A percentile compares a stretch with the other conserved stretches of the same genome.
These are phyloP conservation scores for Mucor ambiguus DNA, from an alignment of 371 early-diverging fungal species.

Conservation along the genomic window DNA sequence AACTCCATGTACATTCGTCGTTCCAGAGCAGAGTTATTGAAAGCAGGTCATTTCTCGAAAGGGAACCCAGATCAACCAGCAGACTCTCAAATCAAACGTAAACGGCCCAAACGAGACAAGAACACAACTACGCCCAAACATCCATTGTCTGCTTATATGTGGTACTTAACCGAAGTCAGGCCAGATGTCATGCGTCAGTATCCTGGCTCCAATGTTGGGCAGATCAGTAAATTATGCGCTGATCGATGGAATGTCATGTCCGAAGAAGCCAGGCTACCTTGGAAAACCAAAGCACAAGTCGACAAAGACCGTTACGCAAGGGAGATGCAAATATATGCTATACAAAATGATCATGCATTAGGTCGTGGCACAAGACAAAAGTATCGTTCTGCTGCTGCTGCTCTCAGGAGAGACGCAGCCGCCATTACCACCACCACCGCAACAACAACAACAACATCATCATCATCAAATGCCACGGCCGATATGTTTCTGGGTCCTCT, in stretches of 20 bases:
- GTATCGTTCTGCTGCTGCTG: conserved; percentile 29
- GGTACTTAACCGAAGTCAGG: conserved; percentile 69
- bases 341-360: conserved; percentile 45
- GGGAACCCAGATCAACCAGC: conserved; percentile 11
- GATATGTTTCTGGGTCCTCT: neutral
- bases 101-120: conserved; percentile 40
- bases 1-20: conserved; percentile 70
- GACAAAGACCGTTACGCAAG: conserved; percentile 79
- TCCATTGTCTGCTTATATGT: conserved; percentile 80
- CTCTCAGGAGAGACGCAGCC: neutral
- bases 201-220: conserved; percentile 73
- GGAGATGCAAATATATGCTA: conserved; percentile 69
- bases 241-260: conserved; percentile 70
- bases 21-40: conserved; percentile 64
- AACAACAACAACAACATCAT: too few species aligned
- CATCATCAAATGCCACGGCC: neutral
- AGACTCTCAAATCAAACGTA: conserved; percentile 7
- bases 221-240: conserved; percentile 72
- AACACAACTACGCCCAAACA: conserved; percentile 76
- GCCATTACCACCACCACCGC: neutral
- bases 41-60: conserved; percentile 51
- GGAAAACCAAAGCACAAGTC: conserved; percentile 63
- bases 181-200: conserved; percentile 62
- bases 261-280: conserved; percentile 59
- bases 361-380: conserved; percentile 54